These are phyloP conservation scores for Kwoniella shandongensis DNA, from an alignment of 768 basidiomycete genomes.

Conservation along the genomic window DNA sequence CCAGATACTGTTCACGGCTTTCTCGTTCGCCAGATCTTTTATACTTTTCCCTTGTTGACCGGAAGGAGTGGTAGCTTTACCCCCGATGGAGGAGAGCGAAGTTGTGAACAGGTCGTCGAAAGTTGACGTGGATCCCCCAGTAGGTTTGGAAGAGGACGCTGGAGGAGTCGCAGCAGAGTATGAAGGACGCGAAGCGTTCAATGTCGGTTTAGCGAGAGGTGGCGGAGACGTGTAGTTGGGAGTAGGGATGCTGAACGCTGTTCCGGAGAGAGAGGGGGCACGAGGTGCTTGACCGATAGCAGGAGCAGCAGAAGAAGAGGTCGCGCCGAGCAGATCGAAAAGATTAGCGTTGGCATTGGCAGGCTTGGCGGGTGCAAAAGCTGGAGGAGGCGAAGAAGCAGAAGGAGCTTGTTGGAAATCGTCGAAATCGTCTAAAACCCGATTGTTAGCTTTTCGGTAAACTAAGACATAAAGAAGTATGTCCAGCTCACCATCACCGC, in stretches of 20 bases:
- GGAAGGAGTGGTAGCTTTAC: constrained; percentile 20
- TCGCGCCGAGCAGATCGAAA: constrained; percentile 48
- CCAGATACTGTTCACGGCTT: constrained; percentile 78
- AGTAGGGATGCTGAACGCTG: constrained; percentile 19
- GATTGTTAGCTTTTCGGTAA: constrained; percentile 17
- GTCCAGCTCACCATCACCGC: constrained; percentile 44
- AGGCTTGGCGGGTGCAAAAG: constrained; percentile 12
- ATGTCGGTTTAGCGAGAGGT: constrained; percentile 19
- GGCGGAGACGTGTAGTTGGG: constrained; percentile 13
- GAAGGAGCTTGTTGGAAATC: constrained; percentile 55
- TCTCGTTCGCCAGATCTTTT: constrained; percentile 85
- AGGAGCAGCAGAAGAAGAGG: constrained; percentile 27
- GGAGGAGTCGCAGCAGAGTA: constrained; percentile 30
- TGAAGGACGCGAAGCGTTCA: constrained; percentile 58
- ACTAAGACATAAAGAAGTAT: not conserved
- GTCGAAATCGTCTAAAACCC: constrained; percentile 55
- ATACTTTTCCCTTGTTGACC: constrained; percentile 66
- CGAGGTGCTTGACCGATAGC: constrained; percentile 42
- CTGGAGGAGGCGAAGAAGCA: constrained; percentile 26
- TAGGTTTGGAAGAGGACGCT: constrained; percentile 12
- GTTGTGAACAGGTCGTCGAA: constrained; percentile 90
- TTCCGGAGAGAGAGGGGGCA: constrained; percentile 48
- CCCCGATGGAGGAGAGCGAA: constrained; percentile 61
- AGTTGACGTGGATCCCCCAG: constrained; percentile 18
- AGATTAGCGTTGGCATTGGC: constrained; percentile 41